These are phyloP conservation scores for Calonectria honghensis DNA, from an alignment of 2,329 filamentous ascomycete genomes.

Conservation along the genomic window DNA sequence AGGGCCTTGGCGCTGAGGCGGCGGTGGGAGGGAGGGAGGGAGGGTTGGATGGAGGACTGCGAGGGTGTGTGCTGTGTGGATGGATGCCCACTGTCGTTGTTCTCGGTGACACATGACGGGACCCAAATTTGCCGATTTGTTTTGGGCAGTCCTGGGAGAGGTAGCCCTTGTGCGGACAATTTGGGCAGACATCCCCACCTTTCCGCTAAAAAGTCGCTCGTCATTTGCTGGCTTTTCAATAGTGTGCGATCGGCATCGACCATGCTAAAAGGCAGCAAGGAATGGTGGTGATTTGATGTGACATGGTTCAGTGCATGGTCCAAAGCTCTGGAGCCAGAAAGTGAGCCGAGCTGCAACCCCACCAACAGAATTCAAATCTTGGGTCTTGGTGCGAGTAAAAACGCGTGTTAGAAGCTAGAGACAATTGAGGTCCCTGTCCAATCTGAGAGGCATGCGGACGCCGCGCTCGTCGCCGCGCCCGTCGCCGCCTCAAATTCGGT, in stretches of 20 bases:
- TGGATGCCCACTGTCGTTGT: constrained; percentile 12
- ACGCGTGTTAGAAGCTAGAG: constrained; percentile 19
- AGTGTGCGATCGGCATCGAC: constrained; percentile 39
- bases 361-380: constrained; percentile 32
- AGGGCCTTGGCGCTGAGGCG: constrained; percentile 34
- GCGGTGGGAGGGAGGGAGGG: background rate
- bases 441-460: constrained; percentile 27
- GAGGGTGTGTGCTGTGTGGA: constrained; percentile 12
- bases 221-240: constrained; percentile 35
- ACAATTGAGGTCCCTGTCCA: constrained; percentile 13
- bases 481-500: constrained; percentile 14
- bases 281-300: constrained; percentile 30
- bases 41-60: constrained; percentile 31
- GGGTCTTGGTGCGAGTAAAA: constrained; percentile 19
- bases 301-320: constrained; percentile 32
- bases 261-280: constrained; percentile 22
- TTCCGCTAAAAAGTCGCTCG: constrained; percentile 2
- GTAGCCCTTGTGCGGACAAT: constrained; percentile 26
- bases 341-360: constrained; percentile 40
- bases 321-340: constrained; percentile 16
- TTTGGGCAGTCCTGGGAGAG: constrained; percentile 28
- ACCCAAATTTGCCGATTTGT: constrained; percentile 31
- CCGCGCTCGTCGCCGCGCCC: constrained; percentile 22
- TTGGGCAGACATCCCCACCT: constrained; percentile 26
- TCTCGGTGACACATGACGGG: constrained; percentile 34